Evolutionary conservation across 2,329 filamentous ascomycete genomes (phyloP).

Genomic region (Nannizziopsis arthrosporioides): DNA sequence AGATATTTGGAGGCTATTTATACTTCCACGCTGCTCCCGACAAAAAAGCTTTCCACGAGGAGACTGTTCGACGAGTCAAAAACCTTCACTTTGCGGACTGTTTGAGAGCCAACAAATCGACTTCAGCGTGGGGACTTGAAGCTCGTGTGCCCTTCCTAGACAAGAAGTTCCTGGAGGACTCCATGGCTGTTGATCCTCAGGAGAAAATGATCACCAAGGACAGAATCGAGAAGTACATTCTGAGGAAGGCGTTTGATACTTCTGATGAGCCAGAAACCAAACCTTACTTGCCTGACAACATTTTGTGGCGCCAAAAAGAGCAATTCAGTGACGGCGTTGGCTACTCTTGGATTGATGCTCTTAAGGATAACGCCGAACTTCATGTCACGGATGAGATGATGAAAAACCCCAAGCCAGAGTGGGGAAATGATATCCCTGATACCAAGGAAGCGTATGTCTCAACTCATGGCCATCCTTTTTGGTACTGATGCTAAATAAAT

Average conservation of each 20-base stretch:
- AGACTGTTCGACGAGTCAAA: constrained; percentile 89
- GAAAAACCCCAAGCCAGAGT: constrained; percentile 94
- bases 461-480: neutral
- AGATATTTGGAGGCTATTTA: constrained; percentile 96
- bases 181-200: constrained; percentile 86
- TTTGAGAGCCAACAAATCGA: constrained; percentile 97
- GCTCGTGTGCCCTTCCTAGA: constrained; percentile 96
- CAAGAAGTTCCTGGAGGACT: constrained; percentile 84
- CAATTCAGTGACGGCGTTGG: constrained; percentile 98
- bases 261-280: constrained; percentile 66
- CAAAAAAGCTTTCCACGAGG: constrained; percentile 86
- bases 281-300: constrained; percentile 89
- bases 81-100: constrained; percentile 95
- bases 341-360: constrained; percentile 95
- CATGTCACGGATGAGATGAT: constrained; percentile 95
- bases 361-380: constrained; percentile 86
- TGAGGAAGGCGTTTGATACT: constrained; percentile 95
- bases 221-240: constrained; percentile 91
- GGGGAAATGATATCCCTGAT: constrained; percentile 85
- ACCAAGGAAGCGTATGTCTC: constrained; percentile 78
- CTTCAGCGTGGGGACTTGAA: constrained; percentile 93
- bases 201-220: constrained; percentile 94
- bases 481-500: neutral
- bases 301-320: constrained; percentile 98
- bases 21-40: constrained; percentile 95